phyloP scores from a whole-genome alignment of 441 rosid species.

The Hura crepitans region DNA sequence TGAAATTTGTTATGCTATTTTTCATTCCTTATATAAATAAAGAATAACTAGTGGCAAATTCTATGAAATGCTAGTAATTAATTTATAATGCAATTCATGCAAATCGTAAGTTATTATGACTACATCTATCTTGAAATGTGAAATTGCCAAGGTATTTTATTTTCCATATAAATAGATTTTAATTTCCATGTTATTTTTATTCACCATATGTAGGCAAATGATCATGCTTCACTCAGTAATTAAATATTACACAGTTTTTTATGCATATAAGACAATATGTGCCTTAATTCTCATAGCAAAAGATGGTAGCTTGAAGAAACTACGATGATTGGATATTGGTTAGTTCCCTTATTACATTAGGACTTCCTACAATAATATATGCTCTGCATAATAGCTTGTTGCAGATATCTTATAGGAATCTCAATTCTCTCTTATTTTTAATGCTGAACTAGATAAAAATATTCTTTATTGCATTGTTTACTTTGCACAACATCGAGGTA shows the following conservation, averaged over 20 bases:
- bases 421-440: constrained; percentile 89
- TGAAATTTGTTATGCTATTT: not conserved
- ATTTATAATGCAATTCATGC: constrained; percentile 15
- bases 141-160: constrained; percentile 67
- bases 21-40: not conserved
- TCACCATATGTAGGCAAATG: too few relatives aligned
- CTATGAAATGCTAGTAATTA: constrained; percentile 5
- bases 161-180: not conserved
- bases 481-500: constrained; percentile 77
- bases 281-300: constrained; percentile 80
- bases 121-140: constrained; percentile 78
- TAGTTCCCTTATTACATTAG: constrained; percentile 87
- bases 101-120: constrained; percentile 87
- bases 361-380: constrained; percentile 95
- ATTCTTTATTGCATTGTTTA: constrained; percentile 83
- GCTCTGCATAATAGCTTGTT: constrained; percentile 95
- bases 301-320: constrained; percentile 65
- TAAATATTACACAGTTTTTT: not conserved
- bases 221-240: not conserved
- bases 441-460: constrained; percentile 93
- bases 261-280: constrained; percentile 52
- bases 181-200: too few relatives aligned
- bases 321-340: constrained; percentile 72
- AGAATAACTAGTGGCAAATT: not conserved
- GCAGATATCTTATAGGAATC: constrained; percentile 93